Evolutionary conservation across 805 yeast genomes (phyloP).

Genomic region (Saturnispora besseyi): DNA sequence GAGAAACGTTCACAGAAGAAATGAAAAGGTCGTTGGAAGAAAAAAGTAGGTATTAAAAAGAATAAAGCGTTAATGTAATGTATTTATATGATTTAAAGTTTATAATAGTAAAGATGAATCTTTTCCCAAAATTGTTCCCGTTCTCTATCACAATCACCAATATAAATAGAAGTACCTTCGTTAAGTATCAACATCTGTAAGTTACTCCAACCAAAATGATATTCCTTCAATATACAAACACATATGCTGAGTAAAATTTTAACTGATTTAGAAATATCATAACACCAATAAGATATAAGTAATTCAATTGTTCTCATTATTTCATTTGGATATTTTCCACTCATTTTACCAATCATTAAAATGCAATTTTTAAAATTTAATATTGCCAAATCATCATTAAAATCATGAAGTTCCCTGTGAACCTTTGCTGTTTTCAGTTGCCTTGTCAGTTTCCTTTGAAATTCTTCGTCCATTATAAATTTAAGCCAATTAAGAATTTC

Average conservation of each 20-base stretch:
- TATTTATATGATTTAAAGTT: slow-evolving; percentile 13
- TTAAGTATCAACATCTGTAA: slow-evolving; percentile 20
- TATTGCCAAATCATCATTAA: slow-evolving; percentile 21
- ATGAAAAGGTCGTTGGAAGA: no score
- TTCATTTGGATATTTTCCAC: not conserved
- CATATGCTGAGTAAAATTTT: slow-evolving; percentile 28
- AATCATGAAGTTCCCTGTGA: slow-evolving; percentile 17
- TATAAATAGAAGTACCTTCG: slow-evolving; percentile 13
- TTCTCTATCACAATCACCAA: slow-evolving; percentile 14
- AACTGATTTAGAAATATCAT: slow-evolving; percentile 4
- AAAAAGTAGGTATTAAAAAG: no score
- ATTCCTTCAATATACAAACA: slow-evolving; percentile 35
- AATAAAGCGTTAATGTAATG: no score
- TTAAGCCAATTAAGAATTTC: slow-evolving; percentile 20
- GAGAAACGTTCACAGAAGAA: no score
- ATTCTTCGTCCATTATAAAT: slow-evolving; percentile 17
- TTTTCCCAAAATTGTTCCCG: slow-evolving; percentile 25
- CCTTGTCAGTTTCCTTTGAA: slow-evolving; percentile 19
- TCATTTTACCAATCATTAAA: slow-evolving; percentile 12
- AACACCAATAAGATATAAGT: slow-evolving; percentile 20
- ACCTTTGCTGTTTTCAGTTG: slow-evolving; percentile 14
- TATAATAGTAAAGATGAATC: slow-evolving; percentile 21
- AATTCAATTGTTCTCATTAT: slow-evolving; percentile 17
- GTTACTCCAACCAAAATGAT: slow-evolving; percentile 42
- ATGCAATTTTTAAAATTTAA: slow-evolving; percentile 15